Evolutionary conservation across 331 rosid genomes (phyloP).

Genomic region (Malus hybrid): DNA sequence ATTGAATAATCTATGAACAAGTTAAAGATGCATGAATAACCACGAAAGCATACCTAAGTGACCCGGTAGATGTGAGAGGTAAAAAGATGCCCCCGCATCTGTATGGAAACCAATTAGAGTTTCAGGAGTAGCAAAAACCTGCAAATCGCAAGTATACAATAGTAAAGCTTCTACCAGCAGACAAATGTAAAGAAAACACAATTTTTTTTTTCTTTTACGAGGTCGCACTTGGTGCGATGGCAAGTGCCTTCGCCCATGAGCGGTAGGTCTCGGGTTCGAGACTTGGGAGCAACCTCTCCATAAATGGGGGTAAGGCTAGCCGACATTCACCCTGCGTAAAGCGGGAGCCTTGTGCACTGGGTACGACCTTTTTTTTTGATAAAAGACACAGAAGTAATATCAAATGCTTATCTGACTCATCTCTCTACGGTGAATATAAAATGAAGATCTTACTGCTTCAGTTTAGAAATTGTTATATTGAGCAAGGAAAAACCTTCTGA

Average conservation of each 20-base stretch:
- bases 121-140: constrained; percentile 91
- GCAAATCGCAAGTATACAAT: constrained; percentile 19
- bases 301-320: no score
- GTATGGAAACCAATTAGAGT: constrained; percentile 93
- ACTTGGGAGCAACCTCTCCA: no score
- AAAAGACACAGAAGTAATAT: not conserved
- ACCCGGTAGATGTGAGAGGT: constrained; percentile 88
- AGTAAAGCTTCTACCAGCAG: not conserved
- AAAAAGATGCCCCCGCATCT: constrained; percentile 91
- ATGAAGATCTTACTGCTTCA: not conserved
- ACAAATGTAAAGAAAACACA: not conserved
- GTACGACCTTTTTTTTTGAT: not conserved
- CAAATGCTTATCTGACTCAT: not conserved
- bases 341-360: no score
- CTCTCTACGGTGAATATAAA: not conserved
- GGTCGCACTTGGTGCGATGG: no score
- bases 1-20: not conserved
- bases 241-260: no score
- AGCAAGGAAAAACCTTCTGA: not conserved
- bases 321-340: no score
- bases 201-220: not conserved
- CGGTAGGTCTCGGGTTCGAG: no score
- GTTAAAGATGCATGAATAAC: constrained; percentile 6
- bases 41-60: constrained; percentile 53
- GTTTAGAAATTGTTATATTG: not conserved